A percentile compares a stretch with the other conserved stretches of the same genome.
These are phyloP conservation scores for Pecoramyces ruminantium DNA, from an alignment of 192 early-diverging fungal species.

Conservation along the genomic window DNA sequence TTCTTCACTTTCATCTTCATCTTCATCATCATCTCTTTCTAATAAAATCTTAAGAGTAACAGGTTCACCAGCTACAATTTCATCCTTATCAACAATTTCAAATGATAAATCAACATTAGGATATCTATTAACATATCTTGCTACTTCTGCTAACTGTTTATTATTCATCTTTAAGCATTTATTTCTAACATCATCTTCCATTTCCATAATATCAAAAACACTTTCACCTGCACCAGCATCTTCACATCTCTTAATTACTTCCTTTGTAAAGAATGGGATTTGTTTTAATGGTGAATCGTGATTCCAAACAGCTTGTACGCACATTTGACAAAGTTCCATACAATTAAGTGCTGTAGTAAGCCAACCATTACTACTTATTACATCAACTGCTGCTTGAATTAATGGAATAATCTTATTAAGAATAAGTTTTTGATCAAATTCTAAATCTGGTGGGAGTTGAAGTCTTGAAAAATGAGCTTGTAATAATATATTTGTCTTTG, in stretches of 20 bases:
- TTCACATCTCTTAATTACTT: constrained; percentile 55
- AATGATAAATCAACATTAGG: constrained; percentile 77
- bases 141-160: constrained; percentile 58
- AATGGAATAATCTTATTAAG: constrained; percentile 54
- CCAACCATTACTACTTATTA: constrained; percentile 82
- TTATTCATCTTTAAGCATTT: constrained; percentile 32
- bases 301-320: constrained; percentile 93
- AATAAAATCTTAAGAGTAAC: constrained; percentile 52
- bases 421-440: constrained; percentile 69
- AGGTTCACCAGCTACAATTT: constrained; percentile 36
- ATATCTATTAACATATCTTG: constrained; percentile 75
- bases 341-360: constrained; percentile 69
- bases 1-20: constrained; percentile 23
- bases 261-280: constrained; percentile 64
- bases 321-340: constrained; percentile 97
- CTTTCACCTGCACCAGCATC: constrained; percentile 45
- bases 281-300: constrained; percentile 79
- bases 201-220: constrained; percentile 87
- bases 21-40: constrained; percentile 72
- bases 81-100: constrained; percentile 35
- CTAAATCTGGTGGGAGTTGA: constrained; percentile 75
- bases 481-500: constrained; percentile 81
- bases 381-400: constrained; percentile 86
- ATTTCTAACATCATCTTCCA: constrained; percentile 72
- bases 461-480: constrained; percentile 91